Base-by-base conservation (phyloP, 2,329 filamentous ascomycete species). In the Corynespora cassiicola region DNA sequence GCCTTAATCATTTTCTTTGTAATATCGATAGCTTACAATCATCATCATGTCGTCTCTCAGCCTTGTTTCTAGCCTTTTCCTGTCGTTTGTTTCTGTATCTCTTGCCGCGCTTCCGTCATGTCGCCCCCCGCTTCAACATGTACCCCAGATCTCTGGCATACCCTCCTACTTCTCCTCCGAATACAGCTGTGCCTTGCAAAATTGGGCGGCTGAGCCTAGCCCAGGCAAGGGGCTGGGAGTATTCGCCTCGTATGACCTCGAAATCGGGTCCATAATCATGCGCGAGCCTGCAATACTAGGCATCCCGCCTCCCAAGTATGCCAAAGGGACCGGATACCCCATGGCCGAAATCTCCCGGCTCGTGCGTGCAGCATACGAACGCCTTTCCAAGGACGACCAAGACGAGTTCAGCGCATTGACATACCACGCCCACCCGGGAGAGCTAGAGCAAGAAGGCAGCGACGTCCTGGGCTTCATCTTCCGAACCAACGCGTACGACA, bases 201-300 rank as follows among this genome's bases (percentile, higher is more conserved):
- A 56, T 36, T 66, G 56, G 29, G 42, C 53, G 6, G 57, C 71
- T 30, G 36, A 41, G 7, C 50, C 52, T 2, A 65, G 66, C n/a
- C 54, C 59, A 1, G 64, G 66, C 8, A 74, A 71, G 51, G 73
- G 73, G 2, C 51, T 75, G 6, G 73, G 73, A 17, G 60, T 72
- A 4, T 71, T 74, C 33, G 72, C 72, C 2, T 52, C 54, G 2
- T 49, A 47, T 8, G 39, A 46, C n/a, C 65, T 76, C 11, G 56
- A 64, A 11, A 44, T 55, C 8, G 70, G 72, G 21, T 66, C 68
- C 8, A 58, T 64, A 22, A 61, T 75, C 27, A 61, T 75, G 39
- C 56, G 58, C 15, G 73, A 75, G 47, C 39, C 54, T 5, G 70
- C 72, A 1, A 50, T 70, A 12, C 52, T 75, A 7, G 57, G 49